Conservation (phyloP, 2,329 filamentous ascomycete species). For the Pyrenophora teres region DNA sequence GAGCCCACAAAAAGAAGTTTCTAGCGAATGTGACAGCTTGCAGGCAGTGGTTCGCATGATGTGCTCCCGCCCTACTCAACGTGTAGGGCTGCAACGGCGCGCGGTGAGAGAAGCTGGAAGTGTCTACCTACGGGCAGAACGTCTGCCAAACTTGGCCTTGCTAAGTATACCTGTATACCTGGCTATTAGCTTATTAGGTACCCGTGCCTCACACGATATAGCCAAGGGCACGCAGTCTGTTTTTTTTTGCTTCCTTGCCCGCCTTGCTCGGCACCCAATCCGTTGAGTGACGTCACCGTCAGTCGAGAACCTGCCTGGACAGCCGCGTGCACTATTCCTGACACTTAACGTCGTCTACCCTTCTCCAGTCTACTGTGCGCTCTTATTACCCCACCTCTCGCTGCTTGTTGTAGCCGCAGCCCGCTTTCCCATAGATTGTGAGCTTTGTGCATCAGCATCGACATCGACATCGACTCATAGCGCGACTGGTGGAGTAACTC, state of each 20-base stretch:
- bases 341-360: conserved; percentile 19
- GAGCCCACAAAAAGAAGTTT: conserved; percentile 13
- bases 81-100: conserved; percentile 13
- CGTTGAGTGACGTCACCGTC: conserved; percentile 14
- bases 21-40: conserved; percentile 10
- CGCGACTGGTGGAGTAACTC: conserved; percentile 21
- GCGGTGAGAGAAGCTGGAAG: conserved; percentile 9
- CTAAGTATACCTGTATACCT: too few relatives aligned
- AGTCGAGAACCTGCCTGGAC: conserved; percentile 14
- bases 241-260: neutral
- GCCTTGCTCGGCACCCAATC: neutral
- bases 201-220: neutral
- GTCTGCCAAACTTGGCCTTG: conserved; percentile 1
- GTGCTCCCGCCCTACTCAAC: neutral
- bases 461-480: conserved; percentile 21
- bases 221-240: neutral
- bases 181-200: too few relatives aligned
- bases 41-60: conserved; percentile 23
- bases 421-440: conserved; percentile 10
- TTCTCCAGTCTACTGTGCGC: conserved; percentile 8
- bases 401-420: conserved; percentile 6
- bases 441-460: neutral
- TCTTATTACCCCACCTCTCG: conserved; percentile 18
- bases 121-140: neutral
- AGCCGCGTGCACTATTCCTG: conserved; percentile 17